Base-by-base conservation (phyloP, 805 yeast species). In the Saccharomycopsis capsularis region DNA sequence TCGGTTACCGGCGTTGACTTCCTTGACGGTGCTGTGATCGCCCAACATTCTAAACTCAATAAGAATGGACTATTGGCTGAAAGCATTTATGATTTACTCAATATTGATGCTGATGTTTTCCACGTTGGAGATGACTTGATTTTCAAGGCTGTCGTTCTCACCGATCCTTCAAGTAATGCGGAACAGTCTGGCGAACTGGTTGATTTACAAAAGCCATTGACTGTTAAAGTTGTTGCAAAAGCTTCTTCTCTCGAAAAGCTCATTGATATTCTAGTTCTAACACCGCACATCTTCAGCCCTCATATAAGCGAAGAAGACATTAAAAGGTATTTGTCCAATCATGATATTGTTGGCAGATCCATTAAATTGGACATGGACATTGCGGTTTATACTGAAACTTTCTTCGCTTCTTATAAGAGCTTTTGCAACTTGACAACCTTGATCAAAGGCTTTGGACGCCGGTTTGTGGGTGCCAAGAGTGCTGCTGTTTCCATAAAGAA, bases 181-280 rank as follows among this genome's bases (percentile, higher is more conserved):
- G 54, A 57, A 39, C 53, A 58, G 44, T 62, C 60, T 1, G 59
- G 57, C 15, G 61, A 59, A 5, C 6, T 21, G 6, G 16, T 27
- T 43, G 39, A 42, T 19, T 59, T 69, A 34, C 46, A 47, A 54
- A 68, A 57, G 50, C 68, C 57, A 19, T 25, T 46, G 21, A 7
- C 59, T 48, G 59, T 71, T 21, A 62, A 66, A 47, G 82, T 78
- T 5, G 82, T 75, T 4, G 65, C 79, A 24, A 81, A 80, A 57
- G 76, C 86, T 3, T 93, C 93, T 1, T 74, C 85, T 1, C 65
- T 87, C 49, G 93, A 86, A 40, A 79, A 80, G 56, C 71, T 91
- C 57, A 72, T 89, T 47, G 97, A 91, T 63, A 72, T 90, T 21
- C 65, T 91, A 45, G 88, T 91, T 3, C 71, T 76, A 61, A 91